phyloP scores from a whole-genome alignment of 2,329 filamentous ascomycete genomes.

The Xylaria polymorpha region DNA sequence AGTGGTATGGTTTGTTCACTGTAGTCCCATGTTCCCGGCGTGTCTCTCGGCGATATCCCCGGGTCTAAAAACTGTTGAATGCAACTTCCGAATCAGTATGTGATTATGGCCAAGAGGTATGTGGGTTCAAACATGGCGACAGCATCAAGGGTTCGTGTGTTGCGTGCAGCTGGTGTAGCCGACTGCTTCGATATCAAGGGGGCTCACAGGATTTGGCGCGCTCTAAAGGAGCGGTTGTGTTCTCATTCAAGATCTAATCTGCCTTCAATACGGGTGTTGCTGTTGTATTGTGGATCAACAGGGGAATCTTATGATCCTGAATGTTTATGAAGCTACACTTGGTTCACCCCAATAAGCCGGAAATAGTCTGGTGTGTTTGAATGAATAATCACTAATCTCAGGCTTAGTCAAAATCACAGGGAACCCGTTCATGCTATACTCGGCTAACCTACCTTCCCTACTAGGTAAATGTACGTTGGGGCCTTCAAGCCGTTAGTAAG shows the following conservation, averaged over 20 bases:
- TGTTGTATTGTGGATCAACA: background rate
- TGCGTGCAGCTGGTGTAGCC: background rate
- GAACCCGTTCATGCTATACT: background rate
- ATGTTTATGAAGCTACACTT: background rate
- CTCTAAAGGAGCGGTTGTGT: background rate
- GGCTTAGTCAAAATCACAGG: background rate
- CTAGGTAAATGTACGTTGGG: background rate
- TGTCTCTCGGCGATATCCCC: conserved; percentile 24
- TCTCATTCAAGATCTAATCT: background rate
- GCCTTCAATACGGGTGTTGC: background rate
- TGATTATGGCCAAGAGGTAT: background rate
- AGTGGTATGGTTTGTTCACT: conserved; percentile 21
- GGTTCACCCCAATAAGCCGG: background rate
- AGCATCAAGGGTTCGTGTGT: background rate
- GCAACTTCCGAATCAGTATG: conserved; percentile 1
- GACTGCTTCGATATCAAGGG: background rate
- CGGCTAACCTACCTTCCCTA: background rate
- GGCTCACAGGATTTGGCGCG: background rate
- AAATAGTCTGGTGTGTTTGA: background rate
- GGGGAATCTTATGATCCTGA: background rate
- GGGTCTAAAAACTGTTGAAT: conserved; percentile 12
- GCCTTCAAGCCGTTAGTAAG: background rate
- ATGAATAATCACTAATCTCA: background rate
- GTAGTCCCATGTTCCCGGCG: conserved; percentile 19
- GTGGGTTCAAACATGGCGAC: background rate